A percentile compares a stretch with the other conserved stretches of the same genome.
Conservation (phyloP, 306 rosid species). For the Clitoria ternatea region DNA sequence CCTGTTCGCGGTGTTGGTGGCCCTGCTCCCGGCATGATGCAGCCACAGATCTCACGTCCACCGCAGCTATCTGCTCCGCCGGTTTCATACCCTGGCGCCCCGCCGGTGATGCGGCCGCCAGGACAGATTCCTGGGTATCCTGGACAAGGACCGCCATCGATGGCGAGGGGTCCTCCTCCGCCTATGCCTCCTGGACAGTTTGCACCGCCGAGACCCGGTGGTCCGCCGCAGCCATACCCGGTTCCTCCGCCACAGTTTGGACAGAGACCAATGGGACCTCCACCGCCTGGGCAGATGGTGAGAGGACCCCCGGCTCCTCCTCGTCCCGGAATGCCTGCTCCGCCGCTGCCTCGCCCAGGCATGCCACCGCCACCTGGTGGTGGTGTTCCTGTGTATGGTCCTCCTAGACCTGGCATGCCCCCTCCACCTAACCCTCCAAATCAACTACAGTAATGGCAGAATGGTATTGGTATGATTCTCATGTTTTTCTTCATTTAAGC, state of each 20-base stretch:
- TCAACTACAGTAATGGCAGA: too few species aligned
- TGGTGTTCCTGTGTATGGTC: conserved; percentile 68
- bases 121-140: conserved; percentile 61
- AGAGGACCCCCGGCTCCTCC: conserved; percentile 90
- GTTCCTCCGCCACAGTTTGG: conserved; percentile 71
- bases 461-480: too few species aligned
- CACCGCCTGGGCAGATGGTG: conserved; percentile 87
- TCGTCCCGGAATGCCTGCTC: conserved; percentile 67
- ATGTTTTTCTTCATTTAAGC: too few species aligned
- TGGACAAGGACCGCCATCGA: conserved; percentile 57
- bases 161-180: conserved; percentile 62
- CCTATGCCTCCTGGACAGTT: conserved; percentile 64
- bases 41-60: conserved; percentile 82
- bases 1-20: conserved; percentile 94
- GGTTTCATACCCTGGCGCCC: conserved; percentile 50
- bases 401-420: conserved; percentile 78
- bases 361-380: conserved; percentile 93
- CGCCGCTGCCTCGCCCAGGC: conserved; percentile 73
- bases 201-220: conserved; percentile 50
- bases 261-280: conserved; percentile 95
- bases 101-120: conserved; percentile 73
- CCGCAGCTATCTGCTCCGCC: conserved; percentile 72
- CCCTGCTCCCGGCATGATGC: conserved; percentile 96
- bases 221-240: conserved; percentile 50
- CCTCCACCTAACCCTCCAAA: too few species aligned